These are phyloP conservation scores for Zoysia japonica DNA, from an alignment of 176 grass and related monocot species.

Conservation along the genomic window DNA sequence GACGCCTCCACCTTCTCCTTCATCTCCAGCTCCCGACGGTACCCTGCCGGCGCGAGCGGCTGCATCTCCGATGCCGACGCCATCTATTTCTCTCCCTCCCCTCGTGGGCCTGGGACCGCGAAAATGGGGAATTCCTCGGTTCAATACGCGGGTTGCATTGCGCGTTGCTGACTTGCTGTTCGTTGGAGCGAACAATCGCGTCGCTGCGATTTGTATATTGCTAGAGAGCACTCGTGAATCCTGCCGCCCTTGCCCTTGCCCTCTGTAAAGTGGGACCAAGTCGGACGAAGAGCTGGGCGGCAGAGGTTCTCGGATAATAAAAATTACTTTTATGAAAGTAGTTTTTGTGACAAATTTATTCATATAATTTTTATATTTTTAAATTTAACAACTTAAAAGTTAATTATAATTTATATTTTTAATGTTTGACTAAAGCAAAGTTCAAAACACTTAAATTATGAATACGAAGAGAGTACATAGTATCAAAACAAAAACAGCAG, in stretches of 20 bases:
- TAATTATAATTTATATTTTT: too few species aligned
- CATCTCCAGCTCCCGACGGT: slow-evolving; percentile 62
- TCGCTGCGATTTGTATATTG: not conserved
- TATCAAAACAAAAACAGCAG: too few species aligned
- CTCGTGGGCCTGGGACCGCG: too few species aligned
- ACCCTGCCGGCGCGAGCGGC: slow-evolving; percentile 58
- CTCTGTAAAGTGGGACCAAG: slow-evolving; percentile 11
- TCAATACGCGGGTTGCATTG: slow-evolving; percentile 4
- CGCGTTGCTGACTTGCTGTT: not conserved
- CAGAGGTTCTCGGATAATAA: too few species aligned
- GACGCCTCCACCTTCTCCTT: slow-evolving; percentile 66
- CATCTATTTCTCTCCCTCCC: slow-evolving; percentile 15
- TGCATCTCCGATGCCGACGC: slow-evolving; percentile 60
- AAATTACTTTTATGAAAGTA: too few species aligned
- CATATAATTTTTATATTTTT: too few species aligned
- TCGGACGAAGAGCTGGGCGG: not conserved
- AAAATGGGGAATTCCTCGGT: slow-evolving; percentile 21
- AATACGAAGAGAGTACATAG: too few species aligned
- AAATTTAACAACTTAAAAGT: too few species aligned
- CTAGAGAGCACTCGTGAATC: slow-evolving; percentile 27
- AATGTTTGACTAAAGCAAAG: too few species aligned
- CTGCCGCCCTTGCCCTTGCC: not conserved
- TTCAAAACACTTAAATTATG: too few species aligned
- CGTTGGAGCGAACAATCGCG: too few species aligned
- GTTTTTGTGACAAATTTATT: too few species aligned